Conservation (phyloP, 2,329 filamentous ascomycete genomes). For the Leptodontidium sp. region DNA sequence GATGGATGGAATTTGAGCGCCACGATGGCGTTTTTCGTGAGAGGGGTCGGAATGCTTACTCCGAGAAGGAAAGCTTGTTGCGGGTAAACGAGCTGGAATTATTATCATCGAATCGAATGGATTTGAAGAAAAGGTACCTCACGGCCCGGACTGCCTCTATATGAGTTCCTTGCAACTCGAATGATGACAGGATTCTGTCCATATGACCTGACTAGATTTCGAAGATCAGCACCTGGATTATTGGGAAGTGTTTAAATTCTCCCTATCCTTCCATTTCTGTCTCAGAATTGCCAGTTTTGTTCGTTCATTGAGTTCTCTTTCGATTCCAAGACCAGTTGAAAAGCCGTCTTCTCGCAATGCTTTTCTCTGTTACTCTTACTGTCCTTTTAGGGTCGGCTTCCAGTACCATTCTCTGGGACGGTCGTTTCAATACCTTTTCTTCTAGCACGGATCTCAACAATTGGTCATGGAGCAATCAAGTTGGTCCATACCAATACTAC, state of each 20-base stretch:
- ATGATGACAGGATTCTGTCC: neutral
- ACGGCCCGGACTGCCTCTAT: slow-evolving; percentile 16
- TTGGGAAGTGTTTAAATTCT: slow-evolving; percentile 1
- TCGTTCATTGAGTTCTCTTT: neutral
- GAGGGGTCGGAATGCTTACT: slow-evolving; percentile 13
- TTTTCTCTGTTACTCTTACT: slow-evolving; percentile 37
- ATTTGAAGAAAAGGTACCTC: neutral
- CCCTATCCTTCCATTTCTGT: neutral
- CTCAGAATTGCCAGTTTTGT: neutral
- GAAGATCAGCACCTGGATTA: neutral
- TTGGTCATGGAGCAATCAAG: slow-evolving; percentile 74
- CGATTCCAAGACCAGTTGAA: neutral
- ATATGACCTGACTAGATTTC: slow-evolving; percentile 1
- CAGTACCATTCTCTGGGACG: slow-evolving; percentile 68
- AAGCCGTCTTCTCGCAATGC: slow-evolving; percentile 33
- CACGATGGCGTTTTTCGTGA: neutral
- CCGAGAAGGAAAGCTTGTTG: slow-evolving; percentile 16
- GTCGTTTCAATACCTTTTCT: slow-evolving; percentile 68
- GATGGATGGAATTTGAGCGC: neutral
- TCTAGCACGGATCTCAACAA: slow-evolving; percentile 62
- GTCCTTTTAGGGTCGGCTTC: slow-evolving; percentile 38
- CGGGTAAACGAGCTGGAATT: slow-evolving; percentile 9
- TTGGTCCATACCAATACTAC: slow-evolving; percentile 78
- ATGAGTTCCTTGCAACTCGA: neutral
- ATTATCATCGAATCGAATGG: slow-evolving; percentile 8